A percentile compares a stretch with the other conserved stretches of the same genome.
Evolutionary conservation across 2,329 filamentous ascomycete genomes (phyloP).

Genomic region (Grosmannia huntii): DNA sequence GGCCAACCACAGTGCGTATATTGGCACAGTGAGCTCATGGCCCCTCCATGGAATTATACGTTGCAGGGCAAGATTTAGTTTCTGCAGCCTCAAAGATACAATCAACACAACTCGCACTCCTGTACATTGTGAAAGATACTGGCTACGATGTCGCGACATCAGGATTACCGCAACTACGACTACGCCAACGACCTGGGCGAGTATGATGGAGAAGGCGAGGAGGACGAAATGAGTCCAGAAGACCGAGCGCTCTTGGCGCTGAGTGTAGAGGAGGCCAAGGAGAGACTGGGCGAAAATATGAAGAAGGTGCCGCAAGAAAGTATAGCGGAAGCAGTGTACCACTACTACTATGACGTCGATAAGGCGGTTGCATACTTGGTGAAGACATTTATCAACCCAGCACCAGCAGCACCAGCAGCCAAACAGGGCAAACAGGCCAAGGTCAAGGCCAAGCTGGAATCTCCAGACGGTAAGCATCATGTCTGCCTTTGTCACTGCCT

Average conservation of each 20-base stretch:
- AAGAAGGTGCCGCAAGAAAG: conserved; percentile 46
- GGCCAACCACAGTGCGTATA: too few species aligned
- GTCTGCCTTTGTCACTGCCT: not conserved
- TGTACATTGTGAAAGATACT: not conserved
- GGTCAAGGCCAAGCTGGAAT: conserved; percentile 8
- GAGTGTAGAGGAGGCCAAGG: conserved; percentile 54
- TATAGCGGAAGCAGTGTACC: conserved; percentile 83
- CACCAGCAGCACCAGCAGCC: conserved; percentile 21
- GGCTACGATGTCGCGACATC: conserved; percentile 31
- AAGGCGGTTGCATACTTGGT: conserved; percentile 74
- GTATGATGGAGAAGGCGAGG: conserved; percentile 34
- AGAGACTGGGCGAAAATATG: conserved; percentile 47
- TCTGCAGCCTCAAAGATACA: not conserved
- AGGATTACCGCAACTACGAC: conserved; percentile 33
- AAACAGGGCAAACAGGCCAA: conserved; percentile 22
- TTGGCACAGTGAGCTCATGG: too few species aligned
- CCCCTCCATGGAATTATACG: too few species aligned
- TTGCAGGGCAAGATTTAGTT: too few species aligned
- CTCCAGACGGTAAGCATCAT: conserved; percentile 13
- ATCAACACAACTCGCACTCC: not conserved
- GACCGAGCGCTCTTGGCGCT: conserved; percentile 42
- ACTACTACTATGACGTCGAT: conserved; percentile 89
- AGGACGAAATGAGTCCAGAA: conserved; percentile 32
- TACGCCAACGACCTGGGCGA: conserved; percentile 39
- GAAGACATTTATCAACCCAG: conserved; percentile 43